These are phyloP conservation scores for Aspergillus hiratsukae DNA, from an alignment of 2,329 filamentous ascomycete species.

Conservation along the genomic window DNA sequence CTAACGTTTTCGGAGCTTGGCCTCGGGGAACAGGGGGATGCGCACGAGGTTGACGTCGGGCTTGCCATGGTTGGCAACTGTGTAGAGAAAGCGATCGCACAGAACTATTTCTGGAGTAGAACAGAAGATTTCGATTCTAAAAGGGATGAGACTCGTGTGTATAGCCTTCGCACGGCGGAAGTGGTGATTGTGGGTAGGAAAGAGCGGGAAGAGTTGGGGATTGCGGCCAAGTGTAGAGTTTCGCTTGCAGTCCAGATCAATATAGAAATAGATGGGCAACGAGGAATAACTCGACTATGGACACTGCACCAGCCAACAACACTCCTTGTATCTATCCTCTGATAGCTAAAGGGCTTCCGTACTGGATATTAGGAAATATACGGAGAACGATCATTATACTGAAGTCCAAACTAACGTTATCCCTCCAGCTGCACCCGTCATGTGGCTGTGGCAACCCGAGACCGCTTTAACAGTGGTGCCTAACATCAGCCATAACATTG, in stretches of 20 bases:
- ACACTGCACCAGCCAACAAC: not conserved
- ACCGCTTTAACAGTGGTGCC: conserved; percentile 11
- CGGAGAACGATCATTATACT: not conserved
- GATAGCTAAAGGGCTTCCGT: not conserved
- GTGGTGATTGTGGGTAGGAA: conserved; percentile 9
- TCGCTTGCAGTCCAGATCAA: conserved; percentile 9
- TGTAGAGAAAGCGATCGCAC: conserved; percentile 5
- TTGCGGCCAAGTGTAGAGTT: conserved; percentile 17
- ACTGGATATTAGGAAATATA: not conserved
- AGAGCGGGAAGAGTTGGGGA: conserved; percentile 13
- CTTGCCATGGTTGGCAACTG: conserved; percentile 42
- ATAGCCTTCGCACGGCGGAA: not conserved
- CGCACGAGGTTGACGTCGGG: conserved; percentile 41
- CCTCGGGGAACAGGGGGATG: conserved; percentile 21
- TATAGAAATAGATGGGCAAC: not conserved
- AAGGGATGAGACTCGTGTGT: not conserved
- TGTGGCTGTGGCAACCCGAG: conserved; percentile 15
- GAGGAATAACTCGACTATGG: not conserved
- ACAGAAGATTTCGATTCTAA: conserved; percentile 6
- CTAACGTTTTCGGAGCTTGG: conserved; percentile 13
- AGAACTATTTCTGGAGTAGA: conserved; percentile 2
- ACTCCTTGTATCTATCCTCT: not conserved
- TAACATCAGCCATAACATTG: conserved; percentile 4
- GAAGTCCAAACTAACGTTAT: not conserved
- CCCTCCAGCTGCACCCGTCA: conserved; percentile 10